Base-by-base conservation (phyloP, 2,329 filamentous ascomycete species). In the Capronia americana region DNA sequence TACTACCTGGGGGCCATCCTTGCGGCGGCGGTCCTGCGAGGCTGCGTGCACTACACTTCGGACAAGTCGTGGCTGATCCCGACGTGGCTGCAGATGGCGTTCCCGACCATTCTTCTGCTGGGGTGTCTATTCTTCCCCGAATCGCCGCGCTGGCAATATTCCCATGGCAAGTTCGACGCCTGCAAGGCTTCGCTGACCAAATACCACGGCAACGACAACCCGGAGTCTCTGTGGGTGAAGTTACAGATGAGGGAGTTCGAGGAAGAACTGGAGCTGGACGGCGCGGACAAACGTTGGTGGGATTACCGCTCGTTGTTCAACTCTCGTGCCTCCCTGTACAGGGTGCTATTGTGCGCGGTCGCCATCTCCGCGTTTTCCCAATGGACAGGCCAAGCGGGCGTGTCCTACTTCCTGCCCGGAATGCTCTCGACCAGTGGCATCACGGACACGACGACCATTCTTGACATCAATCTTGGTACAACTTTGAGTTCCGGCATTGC, bases 91-190 rank as follows among this genome's bases (percentile, higher is more conserved):
- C 46, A 23, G 46, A 20, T 90, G 71, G 88, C 89, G 26, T 50
- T 57, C 24, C 61, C 51, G 51, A n/a, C 28, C 48, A 57, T 54
- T 12, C 46, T 63, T 11, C n/a, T 63, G 12, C n/a, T 63, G 24
- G 32, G 30, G 12, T 34, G 32, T 4, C 23, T 48, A 4, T 63
- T 63, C 44, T 26, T 56, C 28, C 87, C 87, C 0, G 87, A 89
- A 71, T 87, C 77, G 26, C 51, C 51, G 28, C 24, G 51, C 28
- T 28, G 28, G 51, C 26, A 30, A 56, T 26, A 56, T 56, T 26
- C 83, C 61, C 83, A 87, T 64, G 84, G 86, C 66, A 82, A 83
- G 7, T 79, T 83, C 14, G 85, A 87, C 20, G 82, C 88, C 69
- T 86, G 85, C 0, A 77, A 84, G 17, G 77, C 80, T 3, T 82